Conservation (phyloP, 768 basidiomycete genomes). For the Leccinum uliginosum region DNA sequence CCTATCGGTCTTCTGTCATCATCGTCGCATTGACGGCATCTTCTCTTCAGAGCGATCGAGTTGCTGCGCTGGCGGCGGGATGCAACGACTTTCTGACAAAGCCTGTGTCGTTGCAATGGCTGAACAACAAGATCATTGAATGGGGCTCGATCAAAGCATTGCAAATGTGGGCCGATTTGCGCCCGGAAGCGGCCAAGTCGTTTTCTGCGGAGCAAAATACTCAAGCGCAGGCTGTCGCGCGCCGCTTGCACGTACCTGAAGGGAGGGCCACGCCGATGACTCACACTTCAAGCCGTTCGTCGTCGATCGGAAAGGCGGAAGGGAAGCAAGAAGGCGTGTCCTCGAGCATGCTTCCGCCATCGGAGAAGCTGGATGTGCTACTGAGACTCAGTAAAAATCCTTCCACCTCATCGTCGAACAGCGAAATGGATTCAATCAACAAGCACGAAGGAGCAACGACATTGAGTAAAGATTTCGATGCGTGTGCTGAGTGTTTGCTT, state of each 20-base stretch:
- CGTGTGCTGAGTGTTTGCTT: constrained; percentile 1
- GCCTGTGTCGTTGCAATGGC: constrained; percentile 91
- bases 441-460: constrained; percentile 26
- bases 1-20: constrained; percentile 91
- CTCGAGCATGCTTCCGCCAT: constrained; percentile 11
- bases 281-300: constrained; percentile 34
- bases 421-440: not conserved
- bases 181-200: constrained; percentile 54
- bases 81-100: constrained; percentile 99
- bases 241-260: constrained; percentile 46
- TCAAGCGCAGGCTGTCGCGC: constrained; percentile 46
- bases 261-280: constrained; percentile 38
- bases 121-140: constrained; percentile 97
- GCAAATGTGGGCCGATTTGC: constrained; percentile 87
- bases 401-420: constrained; percentile 14
- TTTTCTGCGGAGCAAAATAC: constrained; percentile 43
- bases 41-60: constrained; percentile 90
- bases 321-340: constrained; percentile 16
- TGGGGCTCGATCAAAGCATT: constrained; percentile 98
- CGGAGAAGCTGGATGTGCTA: constrained; percentile 24
- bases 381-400: constrained; percentile 19
- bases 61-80: constrained; percentile 94
- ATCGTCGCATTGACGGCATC: constrained; percentile 99
- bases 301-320: constrained; percentile 31
- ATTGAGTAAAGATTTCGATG: constrained; percentile 16